Conservation (phyloP, 352 stramenopile species). For the Phytophthora idaei region DNA sequence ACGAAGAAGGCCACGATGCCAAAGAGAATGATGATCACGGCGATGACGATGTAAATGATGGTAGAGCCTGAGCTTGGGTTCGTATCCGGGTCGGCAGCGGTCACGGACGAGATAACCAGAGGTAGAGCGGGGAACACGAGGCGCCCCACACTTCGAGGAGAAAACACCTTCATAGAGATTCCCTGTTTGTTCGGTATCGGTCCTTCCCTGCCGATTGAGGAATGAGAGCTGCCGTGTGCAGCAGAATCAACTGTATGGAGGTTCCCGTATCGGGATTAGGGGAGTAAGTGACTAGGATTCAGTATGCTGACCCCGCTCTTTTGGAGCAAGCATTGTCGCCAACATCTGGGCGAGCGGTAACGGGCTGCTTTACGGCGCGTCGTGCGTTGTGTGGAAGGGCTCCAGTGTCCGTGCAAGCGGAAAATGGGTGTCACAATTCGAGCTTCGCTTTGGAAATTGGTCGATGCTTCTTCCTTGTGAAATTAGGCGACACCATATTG, state of each 20-base stretch:
- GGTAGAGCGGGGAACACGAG: constrained; percentile 8
- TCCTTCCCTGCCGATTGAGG: constrained; percentile 23
- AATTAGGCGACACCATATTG: background rate
- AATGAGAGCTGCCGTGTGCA: constrained; percentile 27
- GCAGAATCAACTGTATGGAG: constrained; percentile 25
- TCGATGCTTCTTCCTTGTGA: background rate
- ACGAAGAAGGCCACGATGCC: constrained; percentile 55
- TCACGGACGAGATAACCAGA: constrained; percentile 14
- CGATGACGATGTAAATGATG: constrained; percentile 66
- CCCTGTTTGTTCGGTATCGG: constrained; percentile 1
- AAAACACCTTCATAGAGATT: constrained; percentile 31
- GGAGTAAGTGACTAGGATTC: constrained; percentile 9
- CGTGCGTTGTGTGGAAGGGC: constrained; percentile 29
- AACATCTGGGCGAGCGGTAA: constrained; percentile 28
- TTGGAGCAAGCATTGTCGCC: constrained; percentile 16
- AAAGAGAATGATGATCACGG: constrained; percentile 56
- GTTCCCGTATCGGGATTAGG: constrained; percentile 23
- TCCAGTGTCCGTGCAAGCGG: constrained; percentile 8
- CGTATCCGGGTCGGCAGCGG: constrained; percentile 19
- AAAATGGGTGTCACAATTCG: background rate
- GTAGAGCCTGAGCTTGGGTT: constrained; percentile 37
- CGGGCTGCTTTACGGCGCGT: constrained; percentile 19
- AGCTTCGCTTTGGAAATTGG: background rate
- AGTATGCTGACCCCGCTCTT: constrained; percentile 28
- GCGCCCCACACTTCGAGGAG: background rate